phyloP scores from a whole-genome alignment of 352 stramenopile genomes.

The Globisporangium yorkense region DNA sequence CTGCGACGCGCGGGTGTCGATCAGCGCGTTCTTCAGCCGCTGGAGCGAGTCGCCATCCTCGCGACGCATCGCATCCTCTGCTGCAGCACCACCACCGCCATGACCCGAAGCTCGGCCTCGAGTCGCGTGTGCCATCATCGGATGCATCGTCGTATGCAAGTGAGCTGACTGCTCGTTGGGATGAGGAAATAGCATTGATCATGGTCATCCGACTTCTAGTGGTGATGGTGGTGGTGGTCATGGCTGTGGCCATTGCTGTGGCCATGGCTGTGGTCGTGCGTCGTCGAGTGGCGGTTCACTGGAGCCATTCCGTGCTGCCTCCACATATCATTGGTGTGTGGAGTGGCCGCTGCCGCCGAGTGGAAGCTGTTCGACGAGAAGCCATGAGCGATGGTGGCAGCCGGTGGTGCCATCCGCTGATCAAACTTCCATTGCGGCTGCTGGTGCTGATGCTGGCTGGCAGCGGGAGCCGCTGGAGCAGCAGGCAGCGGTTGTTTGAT shows the following conservation, averaged over 20 bases:
- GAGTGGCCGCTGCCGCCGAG: background rate
- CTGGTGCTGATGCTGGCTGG: background rate
- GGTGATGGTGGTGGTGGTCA: slow-evolving; percentile 12
- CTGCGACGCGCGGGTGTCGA: slow-evolving; percentile 57
- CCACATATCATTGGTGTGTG: background rate
- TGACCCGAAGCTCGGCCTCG: background rate
- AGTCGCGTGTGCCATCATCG: background rate
- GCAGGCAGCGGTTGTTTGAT: slow-evolving; percentile 3
- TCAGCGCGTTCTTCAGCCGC: slow-evolving; percentile 14
- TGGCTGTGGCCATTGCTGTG: background rate
- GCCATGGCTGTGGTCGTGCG: slow-evolving; percentile 32
- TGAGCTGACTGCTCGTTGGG: too few relatives aligned
- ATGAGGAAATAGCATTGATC: too few relatives aligned
- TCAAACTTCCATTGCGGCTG: slow-evolving; percentile 1
- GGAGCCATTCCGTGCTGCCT: background rate
- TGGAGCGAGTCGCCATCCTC: slow-evolving; percentile 4
- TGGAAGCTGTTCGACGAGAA: background rate
- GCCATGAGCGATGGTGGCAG: background rate
- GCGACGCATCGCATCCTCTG: background rate
- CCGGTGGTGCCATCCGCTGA: background rate
- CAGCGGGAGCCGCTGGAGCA: background rate
- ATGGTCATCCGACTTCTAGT: background rate
- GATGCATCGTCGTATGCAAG: too few relatives aligned
- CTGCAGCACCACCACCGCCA: background rate
- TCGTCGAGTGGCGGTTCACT: slow-evolving; percentile 17